Evolutionary conservation across 441 rosid species (phyloP), one percentile per base, ranked within the genome.

Genomic region (Adansonia madagascariensis): DNA sequence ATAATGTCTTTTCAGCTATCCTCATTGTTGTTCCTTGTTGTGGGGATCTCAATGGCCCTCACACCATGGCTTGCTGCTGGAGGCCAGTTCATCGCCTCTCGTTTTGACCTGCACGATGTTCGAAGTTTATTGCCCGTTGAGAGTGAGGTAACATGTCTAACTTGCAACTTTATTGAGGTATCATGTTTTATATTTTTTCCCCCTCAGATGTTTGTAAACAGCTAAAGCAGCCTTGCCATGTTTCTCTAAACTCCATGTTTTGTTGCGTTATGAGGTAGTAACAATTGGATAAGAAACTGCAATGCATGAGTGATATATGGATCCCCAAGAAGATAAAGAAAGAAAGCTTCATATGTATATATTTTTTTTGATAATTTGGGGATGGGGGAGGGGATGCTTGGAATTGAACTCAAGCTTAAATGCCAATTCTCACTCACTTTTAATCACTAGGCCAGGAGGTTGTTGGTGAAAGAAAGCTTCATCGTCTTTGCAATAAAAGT

Each of bases 1-100:
- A 95, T 95, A 88, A 89, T 95, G 97, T 90, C 99, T 83, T 85
- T 92, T 80, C 97, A 91, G 80, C 79, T 92, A 41, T 95, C 99
- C 17, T 95, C 99, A 76, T 87, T 95, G 82, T 83, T 95, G 77
- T 95, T 95, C 84, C 99, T 95, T 86, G 91, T 94, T 62, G 99
- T 95, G 86, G 98, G 99, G 71, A 85, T 96, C 68, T 94, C 99
- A 77, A 96, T 96, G 98, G 99, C 99, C 80, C 65, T 96, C 72
- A 96, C 99, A 53, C 99, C 99, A 39, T 96, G 94, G 95, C 87
- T 96, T 71, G 99, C 99, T 81, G 98, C 97, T 86, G 99, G 98
- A 73, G 97, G 98, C 80, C 99, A 95, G 82, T 82, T 94, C 79
- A 84, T 95, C 82, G 97, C 97, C 68, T 92, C 99, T 63, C 95